Evolutionary conservation across 371 early-diverging fungal species (phyloP).

Genomic region (Mucor ambiguus): DNA sequence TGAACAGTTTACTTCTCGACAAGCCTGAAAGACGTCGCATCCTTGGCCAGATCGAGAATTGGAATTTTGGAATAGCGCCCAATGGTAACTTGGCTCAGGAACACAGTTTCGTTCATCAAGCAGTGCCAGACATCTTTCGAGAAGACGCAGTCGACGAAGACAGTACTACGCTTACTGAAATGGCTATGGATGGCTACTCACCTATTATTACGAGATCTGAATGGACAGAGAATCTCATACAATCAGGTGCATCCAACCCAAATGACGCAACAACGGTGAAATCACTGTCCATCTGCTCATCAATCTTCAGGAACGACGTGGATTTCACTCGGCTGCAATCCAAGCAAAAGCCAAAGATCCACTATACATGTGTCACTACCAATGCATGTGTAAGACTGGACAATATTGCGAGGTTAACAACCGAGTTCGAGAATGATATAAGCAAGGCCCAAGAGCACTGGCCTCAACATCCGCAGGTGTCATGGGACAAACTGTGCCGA

Average conservation of each 20-base stretch:
- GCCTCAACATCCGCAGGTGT: constrained; percentile 12
- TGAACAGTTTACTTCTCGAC: not conserved
- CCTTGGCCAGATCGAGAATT: not conserved
- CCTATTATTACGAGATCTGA: constrained; percentile 3
- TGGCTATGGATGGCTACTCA: not conserved
- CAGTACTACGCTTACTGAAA: not conserved
- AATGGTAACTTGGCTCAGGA: constrained; percentile 9
- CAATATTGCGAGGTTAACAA: constrained; percentile 14
- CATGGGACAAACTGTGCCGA: constrained; percentile 14
- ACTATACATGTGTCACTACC: not conserved
- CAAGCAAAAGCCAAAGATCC: not conserved
- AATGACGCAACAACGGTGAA: constrained; percentile 7
- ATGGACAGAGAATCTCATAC: constrained; percentile 15
- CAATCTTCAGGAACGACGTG: not conserved
- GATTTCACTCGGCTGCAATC: not conserved
- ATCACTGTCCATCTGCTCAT: constrained; percentile 7
- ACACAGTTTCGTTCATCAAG: constrained; percentile 16
- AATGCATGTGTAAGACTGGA: constrained; percentile 4
- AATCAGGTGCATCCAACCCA: constrained; percentile 8
- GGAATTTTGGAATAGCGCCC: constrained; percentile 17
- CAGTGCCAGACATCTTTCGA: constrained; percentile 12
- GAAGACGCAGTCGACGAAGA: not conserved
- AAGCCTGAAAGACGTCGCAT: constrained; percentile 13
- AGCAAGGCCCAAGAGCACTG: constrained; percentile 11
- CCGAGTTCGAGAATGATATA: constrained; percentile 12